These are phyloP conservation scores for Lolium perenne DNA, from an alignment of 176 grass and related monocot species.

Conservation along the genomic window DNA sequence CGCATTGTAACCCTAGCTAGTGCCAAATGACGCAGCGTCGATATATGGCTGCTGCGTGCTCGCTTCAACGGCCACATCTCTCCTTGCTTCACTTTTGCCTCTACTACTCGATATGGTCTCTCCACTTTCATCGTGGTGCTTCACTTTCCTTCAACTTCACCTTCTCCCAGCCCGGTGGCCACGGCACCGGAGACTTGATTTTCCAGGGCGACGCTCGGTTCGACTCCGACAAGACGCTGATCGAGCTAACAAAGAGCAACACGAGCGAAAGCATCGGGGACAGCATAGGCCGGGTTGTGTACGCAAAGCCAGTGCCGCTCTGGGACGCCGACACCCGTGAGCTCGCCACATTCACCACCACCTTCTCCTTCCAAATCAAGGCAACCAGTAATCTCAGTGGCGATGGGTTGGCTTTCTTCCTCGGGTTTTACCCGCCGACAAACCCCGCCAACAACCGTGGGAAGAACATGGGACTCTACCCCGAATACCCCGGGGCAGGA, in stretches of 20 bases:
- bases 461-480: constrained; percentile 18
- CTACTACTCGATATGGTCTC: neutral
- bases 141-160: constrained; percentile 11
- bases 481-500: neutral
- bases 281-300: constrained; percentile 31
- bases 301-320: constrained; percentile 19
- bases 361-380: constrained; percentile 51
- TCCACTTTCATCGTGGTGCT: neutral
- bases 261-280: neutral
- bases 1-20: no score
- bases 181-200: neutral
- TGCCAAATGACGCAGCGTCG: neutral
- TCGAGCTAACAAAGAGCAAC: neutral
- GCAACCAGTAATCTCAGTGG: neutral
- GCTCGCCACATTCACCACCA: constrained; percentile 43
- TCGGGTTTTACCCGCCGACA: constrained; percentile 33
- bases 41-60: neutral
- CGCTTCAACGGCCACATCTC: neutral
- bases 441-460: neutral
- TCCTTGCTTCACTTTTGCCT: neutral
- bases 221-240: neutral
- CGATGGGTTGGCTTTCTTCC: constrained; percentile 67
- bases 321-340: constrained; percentile 38
- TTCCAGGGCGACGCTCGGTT: neutral
- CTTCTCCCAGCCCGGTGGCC: neutral